A percentile compares a stretch with the other conserved stretches of the same genome.
Conservation (phyloP, 148 eudicot species). For the Rhododendron molle region DNA sequence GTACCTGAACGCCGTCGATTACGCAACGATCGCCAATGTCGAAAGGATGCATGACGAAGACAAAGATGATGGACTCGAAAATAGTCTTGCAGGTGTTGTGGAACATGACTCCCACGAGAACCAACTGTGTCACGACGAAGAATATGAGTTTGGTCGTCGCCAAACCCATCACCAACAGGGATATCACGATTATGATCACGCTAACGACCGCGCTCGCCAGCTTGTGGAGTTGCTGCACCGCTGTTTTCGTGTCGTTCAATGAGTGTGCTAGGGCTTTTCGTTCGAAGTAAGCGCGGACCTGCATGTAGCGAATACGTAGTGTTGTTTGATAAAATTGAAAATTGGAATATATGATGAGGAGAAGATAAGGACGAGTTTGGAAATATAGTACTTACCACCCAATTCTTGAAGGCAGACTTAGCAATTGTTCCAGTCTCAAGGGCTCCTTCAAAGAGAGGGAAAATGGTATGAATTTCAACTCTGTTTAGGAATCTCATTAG, state of each 20-base stretch:
- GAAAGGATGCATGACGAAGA: constrained; percentile 46
- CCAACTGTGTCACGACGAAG: constrained; percentile 45
- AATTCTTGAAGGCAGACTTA: constrained; percentile 63
- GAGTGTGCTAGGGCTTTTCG: constrained; percentile 62
- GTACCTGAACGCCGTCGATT: constrained; percentile 58
- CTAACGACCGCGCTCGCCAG: constrained; percentile 49
- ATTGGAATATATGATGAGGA: not conserved
- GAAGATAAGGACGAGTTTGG: not conserved
- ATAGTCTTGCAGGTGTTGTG: constrained; percentile 64
- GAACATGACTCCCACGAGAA: constrained; percentile 60
- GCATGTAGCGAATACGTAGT: too few species aligned
- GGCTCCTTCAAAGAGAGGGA: constrained; percentile 72
- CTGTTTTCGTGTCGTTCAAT: constrained; percentile 66
- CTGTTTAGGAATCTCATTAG: constrained; percentile 55
- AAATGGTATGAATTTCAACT: constrained; percentile 58
- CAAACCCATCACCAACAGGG: constrained; percentile 48
- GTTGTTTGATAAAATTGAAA: not conserved
- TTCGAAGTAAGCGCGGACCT: constrained; percentile 64
- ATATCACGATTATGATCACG: constrained; percentile 42
- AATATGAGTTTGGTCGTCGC: constrained; percentile 56
- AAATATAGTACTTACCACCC: constrained; percentile 45
- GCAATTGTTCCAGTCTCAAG: constrained; percentile 64
- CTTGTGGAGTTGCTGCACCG: constrained; percentile 76
- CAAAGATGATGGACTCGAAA: constrained; percentile 67
- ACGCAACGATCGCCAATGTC: constrained; percentile 66